Evolutionary conservation across 2,329 filamentous ascomycete species (phyloP), one percentile per base, ranked within the genome.

Genomic region (Albifimbria verrucaria): DNA sequence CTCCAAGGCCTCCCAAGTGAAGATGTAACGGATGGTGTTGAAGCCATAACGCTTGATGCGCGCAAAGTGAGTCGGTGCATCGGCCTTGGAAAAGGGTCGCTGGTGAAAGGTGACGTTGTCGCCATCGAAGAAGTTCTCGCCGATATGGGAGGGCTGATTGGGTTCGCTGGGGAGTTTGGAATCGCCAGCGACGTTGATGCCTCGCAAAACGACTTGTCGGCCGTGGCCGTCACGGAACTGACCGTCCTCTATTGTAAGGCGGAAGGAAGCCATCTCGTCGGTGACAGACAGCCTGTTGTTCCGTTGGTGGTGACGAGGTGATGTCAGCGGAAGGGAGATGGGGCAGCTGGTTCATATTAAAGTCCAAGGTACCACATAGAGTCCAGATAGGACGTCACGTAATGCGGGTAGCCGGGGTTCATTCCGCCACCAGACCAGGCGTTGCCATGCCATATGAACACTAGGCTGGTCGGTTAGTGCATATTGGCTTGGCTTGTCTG

Each of bases 1-100:
- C 72, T 99, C 94, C 68, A 99, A 89, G n/a, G 94, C 93, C 72
- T 99, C 94, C 94, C 94, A 99, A 0, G 94, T 97, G 68, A 97
- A 99, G 61, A 99, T 79, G 71, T 99, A 99, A 66, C 94, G 84
- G 60, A 99, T 92, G 1, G 90, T 92, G 71, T 97, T 99, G 79
- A 96, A 99, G 15, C 94, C 94, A 78, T 88, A 96, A 64, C 88
- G 87, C 63, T 88, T 90, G 59, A 99, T 73, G 43, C 92, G 83
- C 12, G 89, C 82, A 70, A 99, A 97, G 69, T 99, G 94, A 17
- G 82, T 78, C 63, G 90, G 87, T 1, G 94, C 91, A 60, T 97
- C 90, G 48, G 90, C 84, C 47, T 90, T 80, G 3, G 87, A 77
- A 62, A 99, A 99, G 0, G 94, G 94, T 2, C 92, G 83, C 55